Conservation (phyloP, 2,329 filamentous ascomycete species). For the Microcyclosporella mali region DNA sequence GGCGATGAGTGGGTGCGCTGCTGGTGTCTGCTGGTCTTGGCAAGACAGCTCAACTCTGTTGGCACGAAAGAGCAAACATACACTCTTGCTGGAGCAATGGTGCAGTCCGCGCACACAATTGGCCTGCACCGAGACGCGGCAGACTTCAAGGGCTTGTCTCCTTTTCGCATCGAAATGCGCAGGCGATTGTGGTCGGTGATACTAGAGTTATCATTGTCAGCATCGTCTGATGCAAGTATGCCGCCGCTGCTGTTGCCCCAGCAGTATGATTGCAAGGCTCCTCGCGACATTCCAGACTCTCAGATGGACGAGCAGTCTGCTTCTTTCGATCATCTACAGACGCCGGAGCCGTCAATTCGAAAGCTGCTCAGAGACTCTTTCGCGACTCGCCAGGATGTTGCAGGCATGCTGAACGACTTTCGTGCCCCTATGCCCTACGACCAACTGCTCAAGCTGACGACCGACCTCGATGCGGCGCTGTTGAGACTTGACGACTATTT, state of each 20-base stretch:
- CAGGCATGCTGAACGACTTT: not conserved
- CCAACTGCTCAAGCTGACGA: too few relatives aligned
- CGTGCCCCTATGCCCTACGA: too few relatives aligned
- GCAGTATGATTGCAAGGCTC: not conserved
- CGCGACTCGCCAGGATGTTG: not conserved
- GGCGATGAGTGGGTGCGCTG: not conserved
- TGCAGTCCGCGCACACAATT: not conserved
- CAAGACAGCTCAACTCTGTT: not conserved
- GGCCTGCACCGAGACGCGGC: not conserved
- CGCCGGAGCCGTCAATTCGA: not conserved
- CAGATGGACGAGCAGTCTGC: not conserved
- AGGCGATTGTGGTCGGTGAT: not conserved
- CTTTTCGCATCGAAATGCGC: not conserved
- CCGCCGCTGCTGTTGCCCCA: not conserved
- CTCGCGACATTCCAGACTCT: not conserved
- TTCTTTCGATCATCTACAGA: not conserved
- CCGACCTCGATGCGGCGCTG: too few relatives aligned
- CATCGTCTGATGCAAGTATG: not conserved
- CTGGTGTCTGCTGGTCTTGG: not conserved
- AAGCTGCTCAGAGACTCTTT: not conserved
- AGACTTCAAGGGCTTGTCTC: not conserved
- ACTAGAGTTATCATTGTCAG: not conserved
- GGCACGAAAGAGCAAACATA: constrained; percentile 1
- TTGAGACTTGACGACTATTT: too few relatives aligned
- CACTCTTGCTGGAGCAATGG: not conserved